These are phyloP conservation scores for Fusarium sp. DNA, from an alignment of 2,329 filamentous ascomycete species.

Conservation along the genomic window DNA sequence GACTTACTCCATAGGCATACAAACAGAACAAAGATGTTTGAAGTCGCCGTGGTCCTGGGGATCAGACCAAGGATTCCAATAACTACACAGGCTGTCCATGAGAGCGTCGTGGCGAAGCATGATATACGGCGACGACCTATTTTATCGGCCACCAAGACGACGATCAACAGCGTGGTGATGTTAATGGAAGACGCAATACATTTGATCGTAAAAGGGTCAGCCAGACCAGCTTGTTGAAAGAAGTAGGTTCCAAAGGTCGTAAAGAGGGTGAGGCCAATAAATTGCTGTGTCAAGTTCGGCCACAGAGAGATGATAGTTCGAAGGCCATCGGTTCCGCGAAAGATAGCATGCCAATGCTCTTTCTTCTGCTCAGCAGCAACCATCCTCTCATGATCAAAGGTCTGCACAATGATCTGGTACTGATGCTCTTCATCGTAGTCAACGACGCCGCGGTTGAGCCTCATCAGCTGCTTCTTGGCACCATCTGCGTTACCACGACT, in stretches of 20 bases:
- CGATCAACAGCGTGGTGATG: constrained; percentile 22
- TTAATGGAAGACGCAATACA: constrained; percentile 41
- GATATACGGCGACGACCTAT: neutral
- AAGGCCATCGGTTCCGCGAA: neutral
- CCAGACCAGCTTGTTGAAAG: constrained; percentile 52
- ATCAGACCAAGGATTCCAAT: neutral
- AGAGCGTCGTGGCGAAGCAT: neutral
- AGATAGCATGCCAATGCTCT: neutral
- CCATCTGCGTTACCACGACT: constrained; percentile 16
- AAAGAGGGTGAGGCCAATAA: constrained; percentile 31
- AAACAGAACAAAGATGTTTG: constrained; percentile 21
- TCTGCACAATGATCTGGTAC: neutral
- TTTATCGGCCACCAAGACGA: constrained; percentile 12
- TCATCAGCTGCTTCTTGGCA: neutral
- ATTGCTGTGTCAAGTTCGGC: constrained; percentile 38
- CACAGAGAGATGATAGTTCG: neutral
- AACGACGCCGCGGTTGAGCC: neutral
- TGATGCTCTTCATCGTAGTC: neutral
- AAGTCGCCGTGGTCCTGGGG: neutral
- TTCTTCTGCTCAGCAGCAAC: neutral
- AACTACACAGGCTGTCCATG: neutral
- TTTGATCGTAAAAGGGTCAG: constrained; percentile 41
- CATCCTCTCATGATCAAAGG: neutral
- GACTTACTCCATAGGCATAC: constrained; percentile 28
- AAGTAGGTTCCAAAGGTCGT: constrained; percentile 66